phyloP scores from a whole-genome alignment of 2,329 filamentous ascomycete species.

The Xylaria polymorpha region DNA sequence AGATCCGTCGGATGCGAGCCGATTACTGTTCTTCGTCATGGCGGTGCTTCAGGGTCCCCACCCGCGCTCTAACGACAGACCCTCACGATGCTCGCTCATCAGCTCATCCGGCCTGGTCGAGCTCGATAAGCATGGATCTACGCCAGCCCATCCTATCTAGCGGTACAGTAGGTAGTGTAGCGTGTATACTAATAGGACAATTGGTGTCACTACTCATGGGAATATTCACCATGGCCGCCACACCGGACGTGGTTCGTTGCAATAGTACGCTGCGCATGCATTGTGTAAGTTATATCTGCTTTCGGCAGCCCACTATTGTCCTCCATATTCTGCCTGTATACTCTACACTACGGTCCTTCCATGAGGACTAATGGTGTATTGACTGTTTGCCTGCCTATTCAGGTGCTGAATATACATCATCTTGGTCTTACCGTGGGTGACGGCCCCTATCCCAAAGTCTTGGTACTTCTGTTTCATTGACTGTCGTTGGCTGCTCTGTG shows the following conservation, averaged over 20 bases:
- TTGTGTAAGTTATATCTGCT: slow-evolving; percentile 17
- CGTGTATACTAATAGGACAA: background rate
- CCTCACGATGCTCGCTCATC: slow-evolving; percentile 22
- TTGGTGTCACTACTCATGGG: background rate
- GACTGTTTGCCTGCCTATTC: slow-evolving; percentile 31
- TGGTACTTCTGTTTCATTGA: slow-evolving; percentile 29
- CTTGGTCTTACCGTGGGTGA: slow-evolving; percentile 12
- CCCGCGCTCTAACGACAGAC: slow-evolving; percentile 22
- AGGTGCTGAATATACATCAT: slow-evolving; percentile 7
- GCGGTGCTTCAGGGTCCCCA: slow-evolving; percentile 28
- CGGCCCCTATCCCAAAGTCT: slow-evolving; percentile 25
- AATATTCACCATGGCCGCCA: background rate
- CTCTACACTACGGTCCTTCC: background rate
- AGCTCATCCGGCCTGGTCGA: slow-evolving; percentile 7
- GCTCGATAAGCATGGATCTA: slow-evolving; percentile 32
- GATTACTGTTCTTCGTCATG: slow-evolving; percentile 39
- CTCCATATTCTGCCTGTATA: background rate
- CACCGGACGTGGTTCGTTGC: background rate
- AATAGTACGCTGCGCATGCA: background rate
- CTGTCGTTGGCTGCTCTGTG: slow-evolving; percentile 19
- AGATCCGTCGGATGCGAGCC: slow-evolving; percentile 23
- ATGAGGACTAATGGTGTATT: background rate
- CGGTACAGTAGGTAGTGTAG: slow-evolving; percentile 5
- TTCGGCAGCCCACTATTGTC: slow-evolving; percentile 13
- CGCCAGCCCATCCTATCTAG: slow-evolving; percentile 3